A percentile compares a stretch with the other conserved stretches of the same genome.
Evolutionary conservation across 495 filamentous ascomycete genomes (phyloP).

Genomic region (Penicillium psychrofluorescens): DNA sequence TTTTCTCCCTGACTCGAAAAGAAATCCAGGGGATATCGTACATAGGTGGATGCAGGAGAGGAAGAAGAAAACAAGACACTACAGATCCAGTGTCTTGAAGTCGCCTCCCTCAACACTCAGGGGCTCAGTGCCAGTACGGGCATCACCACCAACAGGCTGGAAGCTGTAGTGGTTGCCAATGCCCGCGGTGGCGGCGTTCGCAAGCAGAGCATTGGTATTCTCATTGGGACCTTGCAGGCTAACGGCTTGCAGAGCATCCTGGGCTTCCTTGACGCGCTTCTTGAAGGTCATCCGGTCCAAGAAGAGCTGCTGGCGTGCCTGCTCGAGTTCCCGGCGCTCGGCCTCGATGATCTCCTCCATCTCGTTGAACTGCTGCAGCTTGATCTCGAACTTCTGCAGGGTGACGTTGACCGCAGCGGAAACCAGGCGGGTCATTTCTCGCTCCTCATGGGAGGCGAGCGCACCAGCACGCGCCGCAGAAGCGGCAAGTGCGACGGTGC

Average conservation of each 20-base stretch:
- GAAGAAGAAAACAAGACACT: constrained; percentile 3
- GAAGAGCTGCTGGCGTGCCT: constrained; percentile 85
- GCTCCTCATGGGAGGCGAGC: constrained; percentile 90
- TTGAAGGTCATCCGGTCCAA: constrained; percentile 85
- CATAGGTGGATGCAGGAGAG: constrained; percentile 12
- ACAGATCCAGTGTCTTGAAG: constrained; percentile 43
- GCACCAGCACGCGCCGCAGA: constrained; percentile 80
- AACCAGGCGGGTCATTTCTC: constrained; percentile 88
- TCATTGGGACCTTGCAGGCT: constrained; percentile 48
- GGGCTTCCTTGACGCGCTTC: constrained; percentile 72
- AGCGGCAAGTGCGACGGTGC: constrained; percentile 75
- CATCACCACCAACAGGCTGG: constrained; percentile 35
- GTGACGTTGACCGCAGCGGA: constrained; percentile 78
- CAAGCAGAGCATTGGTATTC: constrained; percentile 47
- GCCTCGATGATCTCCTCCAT: constrained; percentile 87
- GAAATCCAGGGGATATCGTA: constrained; percentile 17
- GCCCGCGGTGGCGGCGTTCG: constrained; percentile 35
- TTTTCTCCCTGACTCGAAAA: neutral
- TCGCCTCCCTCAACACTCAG: constrained; percentile 54
- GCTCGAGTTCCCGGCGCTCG: constrained; percentile 86
- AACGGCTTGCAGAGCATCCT: constrained; percentile 64
- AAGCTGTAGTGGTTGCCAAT: constrained; percentile 56
- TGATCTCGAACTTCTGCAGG: constrained; percentile 75
- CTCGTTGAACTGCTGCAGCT: constrained; percentile 89
- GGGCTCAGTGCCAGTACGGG: constrained; percentile 50